Evolutionary conservation across 176 grass and related monocot genomes (phyloP), one percentile per base, ranked within the genome.

Genomic region (maize (Zea mays)): DNA sequence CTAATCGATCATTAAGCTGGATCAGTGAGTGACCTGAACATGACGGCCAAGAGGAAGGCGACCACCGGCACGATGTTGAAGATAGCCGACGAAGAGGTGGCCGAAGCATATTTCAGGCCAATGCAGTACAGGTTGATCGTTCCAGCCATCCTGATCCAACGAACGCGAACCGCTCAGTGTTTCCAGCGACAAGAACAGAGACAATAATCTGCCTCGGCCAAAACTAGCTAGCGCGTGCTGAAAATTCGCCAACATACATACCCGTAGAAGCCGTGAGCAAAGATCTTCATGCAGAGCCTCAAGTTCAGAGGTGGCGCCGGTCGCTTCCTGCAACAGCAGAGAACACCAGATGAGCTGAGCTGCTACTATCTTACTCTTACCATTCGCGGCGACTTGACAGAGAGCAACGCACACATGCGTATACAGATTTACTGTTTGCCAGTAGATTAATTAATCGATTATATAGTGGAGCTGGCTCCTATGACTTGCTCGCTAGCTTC

Each of bases 31-130:
- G 39, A 87, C 93, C 86, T 81, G 73, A 87, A 87, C 67, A 92
- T 82, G 66, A 96, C 62, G n/a, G 93, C 89, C 72, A 96, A n/a
- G 65, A 96, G 75, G 85, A 96, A 92, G 64, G 89, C 87, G 1
- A 85, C 82, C 36, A 96, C 93, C 7, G 93, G 89, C 15, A 96
- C 85, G 64, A 96, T 86, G 90, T 87, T 96, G 40, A 91, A 88
- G 65, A 96, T 87, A 3, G 93, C 93, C 21, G 88, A 92, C 0
- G 90, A 86, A 19, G 89, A 89, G 16, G 93, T 96, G 0, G 89
- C 84, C 2, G 89, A 89, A 15, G 89, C 87, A 8, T 85, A 87
- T 15, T 92, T 89, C 65, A 96, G 66, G 44, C 89, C 92, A 76
- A 96, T 77, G 82, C 86, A 72, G 64, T 80, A 89, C 77, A 92